Evolutionary conservation across 805 yeast genomes (phyloP).

Genomic region (Starmerella stellata): DNA sequence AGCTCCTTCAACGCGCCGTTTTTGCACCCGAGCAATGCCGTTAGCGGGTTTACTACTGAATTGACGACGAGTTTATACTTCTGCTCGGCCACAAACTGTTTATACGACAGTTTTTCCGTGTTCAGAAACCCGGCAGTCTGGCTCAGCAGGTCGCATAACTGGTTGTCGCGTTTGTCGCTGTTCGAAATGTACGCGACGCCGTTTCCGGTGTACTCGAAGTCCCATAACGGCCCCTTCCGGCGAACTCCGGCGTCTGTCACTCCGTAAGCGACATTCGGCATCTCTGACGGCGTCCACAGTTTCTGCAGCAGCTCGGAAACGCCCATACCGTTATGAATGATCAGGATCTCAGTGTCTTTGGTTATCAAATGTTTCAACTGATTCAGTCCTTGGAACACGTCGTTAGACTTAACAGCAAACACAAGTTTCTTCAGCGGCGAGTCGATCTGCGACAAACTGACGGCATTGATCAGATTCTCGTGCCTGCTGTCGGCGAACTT

Average conservation of each 20-base stretch:
- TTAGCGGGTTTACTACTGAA: slow-evolving; percentile 66
- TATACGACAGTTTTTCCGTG: slow-evolving; percentile 20
- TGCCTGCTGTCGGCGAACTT: slow-evolving; percentile 26
- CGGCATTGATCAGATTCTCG: slow-evolving; percentile 9
- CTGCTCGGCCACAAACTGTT: slow-evolving; percentile 40
- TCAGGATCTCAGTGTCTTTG: slow-evolving; percentile 36
- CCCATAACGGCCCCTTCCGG: slow-evolving; percentile 29
- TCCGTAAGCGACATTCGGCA: slow-evolving; percentile 55
- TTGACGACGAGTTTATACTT: slow-evolving; percentile 63
- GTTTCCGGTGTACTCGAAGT: slow-evolving; percentile 48
- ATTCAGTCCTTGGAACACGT: slow-evolving; percentile 43
- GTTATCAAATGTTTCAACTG: slow-evolving; percentile 36
- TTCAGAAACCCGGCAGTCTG: slow-evolving; percentile 4
- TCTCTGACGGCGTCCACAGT: slow-evolving; percentile 31
- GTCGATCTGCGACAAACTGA: slow-evolving; percentile 10
- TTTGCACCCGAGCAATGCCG: slow-evolving; percentile 56
- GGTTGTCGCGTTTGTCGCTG: background rate
- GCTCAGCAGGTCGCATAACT: slow-evolving; percentile 1
- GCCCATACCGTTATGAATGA: slow-evolving; percentile 84
- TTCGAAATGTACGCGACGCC: slow-evolving; percentile 25
- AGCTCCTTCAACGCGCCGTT: slow-evolving; percentile 54
- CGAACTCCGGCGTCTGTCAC: slow-evolving; percentile 73
- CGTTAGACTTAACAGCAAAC: slow-evolving; percentile 65
- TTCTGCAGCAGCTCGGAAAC: slow-evolving; percentile 33
- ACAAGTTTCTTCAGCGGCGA: slow-evolving; percentile 37